Conservation (phyloP, 345 rosid genomes). For the Triadica sebifera region DNA sequence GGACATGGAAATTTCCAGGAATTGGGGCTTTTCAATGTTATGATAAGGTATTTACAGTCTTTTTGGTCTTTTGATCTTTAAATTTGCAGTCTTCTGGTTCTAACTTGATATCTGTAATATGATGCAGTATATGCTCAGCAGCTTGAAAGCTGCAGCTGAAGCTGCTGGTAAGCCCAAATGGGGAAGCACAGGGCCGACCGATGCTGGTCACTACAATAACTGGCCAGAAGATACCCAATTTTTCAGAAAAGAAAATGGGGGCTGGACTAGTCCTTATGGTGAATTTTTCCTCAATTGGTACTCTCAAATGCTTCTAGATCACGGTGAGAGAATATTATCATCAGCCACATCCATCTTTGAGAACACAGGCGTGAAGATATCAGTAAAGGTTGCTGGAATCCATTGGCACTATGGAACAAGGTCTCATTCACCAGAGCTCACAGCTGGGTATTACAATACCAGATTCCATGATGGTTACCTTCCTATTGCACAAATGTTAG, state of each 20-base stretch:
- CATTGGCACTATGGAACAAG: conserved; percentile 98
- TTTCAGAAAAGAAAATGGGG: conserved; percentile 78
- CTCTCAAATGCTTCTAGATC: conserved; percentile 80
- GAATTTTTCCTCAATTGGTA: conserved; percentile 94
- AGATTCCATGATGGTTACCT: conserved; percentile 84
- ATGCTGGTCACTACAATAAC: conserved; percentile 90
- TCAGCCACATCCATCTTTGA: conserved; percentile 60
- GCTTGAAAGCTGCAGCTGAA: conserved; percentile 90
- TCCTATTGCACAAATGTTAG: conserved; percentile 89
- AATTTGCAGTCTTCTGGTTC: background rate
- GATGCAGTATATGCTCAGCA: conserved; percentile 72
- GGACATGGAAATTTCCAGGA: conserved; percentile 94
- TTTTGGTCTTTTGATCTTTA: background rate
- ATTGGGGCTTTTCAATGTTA: conserved; percentile 98
- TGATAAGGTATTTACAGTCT: conserved; percentile 54
- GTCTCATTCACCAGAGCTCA: conserved; percentile 96
- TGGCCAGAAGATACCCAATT: conserved; percentile 97
- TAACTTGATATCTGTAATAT: conserved; percentile 1
- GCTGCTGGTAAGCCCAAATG: conserved; percentile 82
- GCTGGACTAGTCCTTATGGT: conserved; percentile 77
- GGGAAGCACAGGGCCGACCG: conserved; percentile 93
- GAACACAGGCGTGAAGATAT: conserved; percentile 55
- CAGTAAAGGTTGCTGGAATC: conserved; percentile 89
- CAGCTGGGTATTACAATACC: conserved; percentile 96
- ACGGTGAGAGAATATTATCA: conserved; percentile 71